A percentile compares a stretch with the other conserved stretches of the same genome.
These are phyloP conservation scores for Pistacia atlantica DNA, from an alignment of 345 rosid species.

Conservation along the genomic window DNA sequence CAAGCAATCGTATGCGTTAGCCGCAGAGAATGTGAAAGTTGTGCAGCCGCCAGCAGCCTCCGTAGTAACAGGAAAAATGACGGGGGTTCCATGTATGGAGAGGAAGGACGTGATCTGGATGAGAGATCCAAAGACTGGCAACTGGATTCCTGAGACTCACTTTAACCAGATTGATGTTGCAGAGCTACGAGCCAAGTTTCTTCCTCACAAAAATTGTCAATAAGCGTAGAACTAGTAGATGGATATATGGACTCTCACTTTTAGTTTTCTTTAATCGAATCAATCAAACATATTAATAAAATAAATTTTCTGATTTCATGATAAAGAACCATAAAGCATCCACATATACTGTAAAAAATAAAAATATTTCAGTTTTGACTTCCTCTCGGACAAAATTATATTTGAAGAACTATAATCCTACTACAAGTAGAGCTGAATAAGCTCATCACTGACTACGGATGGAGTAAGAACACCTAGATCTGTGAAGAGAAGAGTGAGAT, in stretches of 20 bases:
- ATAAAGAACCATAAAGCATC: not conserved
- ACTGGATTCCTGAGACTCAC: constrained; percentile 55
- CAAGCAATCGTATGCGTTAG: constrained; percentile 25
- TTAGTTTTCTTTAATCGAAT: too few species aligned
- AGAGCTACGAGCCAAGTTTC: constrained; percentile 36
- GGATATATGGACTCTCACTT: too few species aligned
- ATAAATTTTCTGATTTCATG: not conserved
- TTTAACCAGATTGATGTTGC: constrained; percentile 40
- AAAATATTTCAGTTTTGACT: not conserved
- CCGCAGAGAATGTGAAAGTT: constrained; percentile 16
- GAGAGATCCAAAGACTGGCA: constrained; percentile 55
- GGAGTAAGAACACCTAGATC: constrained; percentile 95
- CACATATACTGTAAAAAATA: not conserved
- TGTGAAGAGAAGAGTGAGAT: constrained; percentile 85
- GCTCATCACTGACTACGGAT: constrained; percentile 90
- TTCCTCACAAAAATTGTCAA: constrained; percentile 20
- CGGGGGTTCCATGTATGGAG: constrained; percentile 1
- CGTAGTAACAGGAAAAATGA: constrained; percentile 12
- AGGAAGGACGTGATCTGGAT: constrained; percentile 3
- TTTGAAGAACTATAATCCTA: constrained; percentile 20
- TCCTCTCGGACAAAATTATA: not conserved
- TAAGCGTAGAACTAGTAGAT: too few species aligned
- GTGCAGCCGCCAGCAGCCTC: not conserved
- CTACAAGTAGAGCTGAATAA: constrained; percentile 86
- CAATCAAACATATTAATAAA: not conserved